Base-by-base conservation (phyloP, 2,329 filamentous ascomycete species). In the Claviceps cyperi region DNA sequence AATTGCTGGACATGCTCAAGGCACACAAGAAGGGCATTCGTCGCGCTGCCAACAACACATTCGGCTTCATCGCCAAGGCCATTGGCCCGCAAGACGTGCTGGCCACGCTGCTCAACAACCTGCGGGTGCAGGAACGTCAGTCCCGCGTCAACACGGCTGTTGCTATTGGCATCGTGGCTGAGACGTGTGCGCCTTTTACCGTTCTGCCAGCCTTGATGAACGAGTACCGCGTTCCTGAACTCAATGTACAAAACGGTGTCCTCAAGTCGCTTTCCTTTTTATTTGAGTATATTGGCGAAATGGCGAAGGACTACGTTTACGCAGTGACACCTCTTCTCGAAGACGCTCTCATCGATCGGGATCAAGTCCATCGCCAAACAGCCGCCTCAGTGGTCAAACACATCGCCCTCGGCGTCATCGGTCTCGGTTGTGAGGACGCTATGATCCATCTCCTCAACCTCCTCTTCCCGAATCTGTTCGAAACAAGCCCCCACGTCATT, bases 261-360 rank as follows among this genome's bases (percentile, higher is more conserved):
- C 81, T 98, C 63, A 98, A 98, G 67, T 90, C 90, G 5, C 77
- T 98, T 49, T 94, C 87, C 6, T 98, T 98, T 76, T 76, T 98
- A 53, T 98, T 97, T 63, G 92, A 98, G 64, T 98, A 98, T 69
- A 98, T 98, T 65, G 92, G 92, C 55, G 92, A 98, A 68, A 97
- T 98, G 92, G 88, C 89, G 55, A 98, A 97, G 70, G 92, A 98
- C 68, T 98, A 98, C 65, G 92, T 98, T 63, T 98, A 98, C 62
- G 92, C 94, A 17, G 90, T 98, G 36, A 96, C 90, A 2, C 92
- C 92, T 6, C 74, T 98, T 9, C 81, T 98, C 2, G 92, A 98
- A 64, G 92, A 98, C 63, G 92, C 94, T 2, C 81, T 98, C 54
- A 96, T 96, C 67, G 92, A 98, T 66, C 84, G 92, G 54, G 92